Conservation (phyloP, 805 yeast genomes). For the Tetrapisispora pingtungensis region DNA sequence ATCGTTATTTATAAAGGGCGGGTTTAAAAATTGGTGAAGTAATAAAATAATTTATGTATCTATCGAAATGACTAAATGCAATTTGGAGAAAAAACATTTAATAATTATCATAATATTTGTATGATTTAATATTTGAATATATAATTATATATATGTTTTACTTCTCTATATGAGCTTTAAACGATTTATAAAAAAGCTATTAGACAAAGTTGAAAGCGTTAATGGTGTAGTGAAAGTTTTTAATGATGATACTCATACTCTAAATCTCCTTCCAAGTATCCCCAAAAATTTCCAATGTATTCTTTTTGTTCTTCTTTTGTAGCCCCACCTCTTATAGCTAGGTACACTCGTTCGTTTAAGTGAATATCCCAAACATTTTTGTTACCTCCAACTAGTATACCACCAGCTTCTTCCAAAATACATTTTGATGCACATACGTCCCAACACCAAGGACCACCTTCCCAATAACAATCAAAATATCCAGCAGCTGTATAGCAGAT, state of each 20-base stretch:
- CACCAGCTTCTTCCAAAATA: slow-evolving; percentile 51
- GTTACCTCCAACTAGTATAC: slow-evolving; percentile 45
- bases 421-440: slow-evolving; percentile 65
- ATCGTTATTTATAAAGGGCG: no score
- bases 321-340: slow-evolving; percentile 48
- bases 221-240: not conserved
- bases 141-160: no score
- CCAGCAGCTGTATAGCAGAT: slow-evolving; percentile 51
- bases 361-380: slow-evolving; percentile 39
- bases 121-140: no score
- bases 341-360: slow-evolving; percentile 42
- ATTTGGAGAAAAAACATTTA: no score
- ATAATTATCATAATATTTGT: no score
- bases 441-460: slow-evolving; percentile 63
- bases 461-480: slow-evolving; percentile 53
- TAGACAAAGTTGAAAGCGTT: no score
- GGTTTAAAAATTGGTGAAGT: no score
- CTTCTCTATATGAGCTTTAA: no score
- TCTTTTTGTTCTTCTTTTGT: slow-evolving; percentile 32
- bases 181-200: no score
- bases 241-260: slow-evolving; percentile 23
- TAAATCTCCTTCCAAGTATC: slow-evolving; percentile 37
- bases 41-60: no score
- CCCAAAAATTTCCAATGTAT: slow-evolving; percentile 42
- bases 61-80: no score